Conservation (phyloP, 768 basidiomycete species). For the Amanita rubescens region DNA sequence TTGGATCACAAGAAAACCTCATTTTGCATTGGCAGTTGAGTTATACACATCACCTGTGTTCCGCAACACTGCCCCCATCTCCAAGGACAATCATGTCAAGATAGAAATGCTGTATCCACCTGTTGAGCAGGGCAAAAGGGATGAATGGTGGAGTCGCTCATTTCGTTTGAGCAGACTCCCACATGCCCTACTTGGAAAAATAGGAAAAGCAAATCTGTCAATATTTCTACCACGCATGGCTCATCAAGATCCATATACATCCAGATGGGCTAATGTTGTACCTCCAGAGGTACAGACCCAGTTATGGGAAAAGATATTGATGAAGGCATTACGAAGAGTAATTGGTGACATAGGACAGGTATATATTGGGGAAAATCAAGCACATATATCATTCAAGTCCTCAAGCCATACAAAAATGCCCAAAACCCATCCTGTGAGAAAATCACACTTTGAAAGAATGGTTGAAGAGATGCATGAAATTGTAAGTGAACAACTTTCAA, state of each 20-base stretch:
- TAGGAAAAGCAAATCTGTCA: background rate
- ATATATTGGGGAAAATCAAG: background rate
- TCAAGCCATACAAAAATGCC: too few relatives aligned
- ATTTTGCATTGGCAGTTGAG: background rate
- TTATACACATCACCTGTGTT: background rate
- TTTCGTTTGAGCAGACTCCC: background rate
- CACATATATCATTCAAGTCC: too few relatives aligned
- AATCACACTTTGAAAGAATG: background rate
- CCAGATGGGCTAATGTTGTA: background rate
- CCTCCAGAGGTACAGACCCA: background rate
- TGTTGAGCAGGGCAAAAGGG: background rate
- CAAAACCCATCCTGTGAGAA: constrained; percentile 5
- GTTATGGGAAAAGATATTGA: background rate
- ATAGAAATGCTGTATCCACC: background rate
- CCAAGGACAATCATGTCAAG: background rate
- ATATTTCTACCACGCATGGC: background rate
- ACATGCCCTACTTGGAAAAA: background rate
- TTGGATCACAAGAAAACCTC: too few relatives aligned
- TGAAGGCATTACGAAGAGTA: background rate
- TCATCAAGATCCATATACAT: background rate
- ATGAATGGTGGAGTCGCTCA: background rate
- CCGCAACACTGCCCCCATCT: background rate
- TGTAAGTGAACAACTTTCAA: background rate
- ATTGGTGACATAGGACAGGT: background rate
- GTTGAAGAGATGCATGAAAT: background rate